A percentile compares a stretch with the other conserved stretches of the same genome.
Conservation (phyloP, 768 basidiomycete genomes). For the Russula virescens region DNA sequence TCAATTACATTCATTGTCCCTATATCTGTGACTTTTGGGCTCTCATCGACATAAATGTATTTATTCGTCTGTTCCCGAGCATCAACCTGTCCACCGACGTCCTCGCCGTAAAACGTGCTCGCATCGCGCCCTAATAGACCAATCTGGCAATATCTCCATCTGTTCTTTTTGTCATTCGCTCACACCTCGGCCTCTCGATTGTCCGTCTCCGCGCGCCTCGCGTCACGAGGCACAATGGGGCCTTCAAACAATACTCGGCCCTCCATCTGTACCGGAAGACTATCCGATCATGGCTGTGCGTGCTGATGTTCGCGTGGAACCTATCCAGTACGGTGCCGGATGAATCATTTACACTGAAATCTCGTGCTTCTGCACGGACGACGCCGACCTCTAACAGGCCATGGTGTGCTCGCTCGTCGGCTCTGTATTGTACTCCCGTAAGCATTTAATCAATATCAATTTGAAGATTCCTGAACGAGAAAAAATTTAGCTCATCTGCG, state of each 20-base stretch:
- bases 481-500: slow-evolving; percentile 7
- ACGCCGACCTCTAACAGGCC: not conserved
- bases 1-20: not conserved
- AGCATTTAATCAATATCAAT: too few species aligned
- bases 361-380: not conserved
- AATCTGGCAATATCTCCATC: not conserved
- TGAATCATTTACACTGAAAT: not conserved
- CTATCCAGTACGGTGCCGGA: not conserved
- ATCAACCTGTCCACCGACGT: not conserved
- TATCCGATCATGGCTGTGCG: slow-evolving; percentile 13
- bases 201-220: not conserved
- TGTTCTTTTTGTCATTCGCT: not conserved
- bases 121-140: slow-evolving; percentile 4
- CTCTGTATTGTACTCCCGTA: too few species aligned
- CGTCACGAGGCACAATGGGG: not conserved
- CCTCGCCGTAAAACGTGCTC: slow-evolving; percentile 11
- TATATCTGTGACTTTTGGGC: too few species aligned
- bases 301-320: not conserved
- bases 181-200: not conserved
- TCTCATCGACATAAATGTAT: too few species aligned
- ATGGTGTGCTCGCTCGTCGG: not conserved
- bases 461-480: not conserved
- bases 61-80: not conserved
- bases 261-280: too few species aligned
- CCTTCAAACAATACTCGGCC: not conserved